phyloP scores from a whole-genome alignment of 108 stramenopile genomes.

The Mayamaea pseudoterrestris region DNA sequence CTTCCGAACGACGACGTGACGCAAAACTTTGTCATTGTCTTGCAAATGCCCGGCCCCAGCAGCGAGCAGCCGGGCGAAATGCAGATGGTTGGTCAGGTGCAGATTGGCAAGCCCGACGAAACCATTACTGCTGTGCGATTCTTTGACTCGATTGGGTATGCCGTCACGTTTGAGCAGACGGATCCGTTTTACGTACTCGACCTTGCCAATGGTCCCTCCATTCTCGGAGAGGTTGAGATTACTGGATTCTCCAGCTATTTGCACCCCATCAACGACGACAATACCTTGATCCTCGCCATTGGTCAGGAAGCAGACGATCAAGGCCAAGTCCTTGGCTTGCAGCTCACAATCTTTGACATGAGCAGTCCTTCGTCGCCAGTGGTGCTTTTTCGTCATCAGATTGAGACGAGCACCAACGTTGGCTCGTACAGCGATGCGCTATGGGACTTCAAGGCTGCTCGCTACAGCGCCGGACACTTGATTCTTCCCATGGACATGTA shows the following conservation, averaged over 20 bases:
- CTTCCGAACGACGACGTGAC: conserved; percentile 3
- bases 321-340: conserved; percentile 22
- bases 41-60: conserved; percentile 7
- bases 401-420: conserved; percentile 13
- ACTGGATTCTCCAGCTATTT: conserved; percentile 44
- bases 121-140: conserved; percentile 36
- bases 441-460: conserved; percentile 35
- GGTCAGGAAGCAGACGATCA: conserved; percentile 34
- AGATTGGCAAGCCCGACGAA: conserved; percentile 27
- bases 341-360: conserved; percentile 35
- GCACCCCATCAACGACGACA: conserved; percentile 29
- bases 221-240: conserved; percentile 29
- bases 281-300: conserved; percentile 25
- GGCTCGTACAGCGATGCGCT: conserved; percentile 20
- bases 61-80: conserved; percentile 2
- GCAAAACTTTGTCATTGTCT: conserved; percentile 15
- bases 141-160: conserved; percentile 33
- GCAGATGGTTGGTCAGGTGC: conserved; percentile 14
- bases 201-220: conserved; percentile 12
- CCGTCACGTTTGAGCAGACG: conserved; percentile 35
- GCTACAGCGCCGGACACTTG: conserved; percentile 21
- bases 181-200: conserved; percentile 45
- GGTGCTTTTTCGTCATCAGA: conserved; percentile 12
- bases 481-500: conserved; percentile 30
- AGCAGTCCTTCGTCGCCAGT: conserved; percentile 11